A percentile compares a stretch with the other conserved stretches of the same genome.
Evolutionary conservation across 805 yeast species (phyloP).

Genomic region (Debaryomyces prosopidis): DNA sequence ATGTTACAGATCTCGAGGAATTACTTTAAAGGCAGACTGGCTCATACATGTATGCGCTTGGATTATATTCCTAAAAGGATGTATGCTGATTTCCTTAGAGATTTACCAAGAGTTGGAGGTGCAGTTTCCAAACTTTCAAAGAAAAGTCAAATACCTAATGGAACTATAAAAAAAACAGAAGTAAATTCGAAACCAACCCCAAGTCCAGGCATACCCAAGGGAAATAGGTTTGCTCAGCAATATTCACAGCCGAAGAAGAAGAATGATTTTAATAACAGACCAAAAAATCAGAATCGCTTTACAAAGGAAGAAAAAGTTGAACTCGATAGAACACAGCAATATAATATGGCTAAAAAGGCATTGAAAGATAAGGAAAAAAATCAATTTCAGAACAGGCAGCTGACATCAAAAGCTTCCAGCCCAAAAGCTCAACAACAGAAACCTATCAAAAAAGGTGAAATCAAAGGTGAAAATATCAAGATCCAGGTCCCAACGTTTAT

Average conservation of each 20-base stretch:
- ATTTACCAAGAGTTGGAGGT: conserved; percentile 30
- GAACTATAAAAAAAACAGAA: neutral
- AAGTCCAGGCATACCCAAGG: conserved; percentile 9
- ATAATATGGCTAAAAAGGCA: conserved; percentile 4
- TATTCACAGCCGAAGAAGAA: conserved; percentile 7
- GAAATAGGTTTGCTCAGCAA: conserved; percentile 36
- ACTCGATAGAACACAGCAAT: conserved; percentile 4
- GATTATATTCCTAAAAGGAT: neutral
- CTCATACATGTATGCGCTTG: neutral
- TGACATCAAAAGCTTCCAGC: neutral
- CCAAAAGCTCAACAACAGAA: conserved; percentile 5
- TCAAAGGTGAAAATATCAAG: conserved; percentile 17
- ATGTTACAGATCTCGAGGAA: neutral
- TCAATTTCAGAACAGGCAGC: conserved; percentile 2
- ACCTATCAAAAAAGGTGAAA: conserved; percentile 13
- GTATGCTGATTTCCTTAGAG: conserved; percentile 19
- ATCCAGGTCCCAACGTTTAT: conserved; percentile 71
- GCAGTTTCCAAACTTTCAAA: conserved; percentile 19
- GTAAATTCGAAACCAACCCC: neutral
- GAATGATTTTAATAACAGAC: neutral
- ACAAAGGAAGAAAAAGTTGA: neutral
- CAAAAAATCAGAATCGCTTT: neutral
- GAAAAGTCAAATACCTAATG: neutral
- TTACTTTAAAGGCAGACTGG: neutral
- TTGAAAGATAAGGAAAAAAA: conserved; percentile 7